These are phyloP conservation scores for Penicillium dipodomyicola DNA, from an alignment of 495 filamentous ascomycete species.

Conservation along the genomic window DNA sequence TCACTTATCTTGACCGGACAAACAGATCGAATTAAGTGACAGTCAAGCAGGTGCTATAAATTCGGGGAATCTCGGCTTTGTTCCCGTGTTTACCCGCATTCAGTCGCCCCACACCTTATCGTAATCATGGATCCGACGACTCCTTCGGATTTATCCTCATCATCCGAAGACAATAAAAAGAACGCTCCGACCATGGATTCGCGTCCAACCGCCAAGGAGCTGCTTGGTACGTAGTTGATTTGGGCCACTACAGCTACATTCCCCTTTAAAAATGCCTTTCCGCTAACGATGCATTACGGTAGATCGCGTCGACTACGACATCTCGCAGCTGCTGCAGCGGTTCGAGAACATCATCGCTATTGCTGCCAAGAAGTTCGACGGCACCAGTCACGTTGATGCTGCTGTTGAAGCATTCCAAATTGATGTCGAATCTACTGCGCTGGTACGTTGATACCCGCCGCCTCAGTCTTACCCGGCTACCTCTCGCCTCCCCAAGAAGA, in stretches of 20 bases:
- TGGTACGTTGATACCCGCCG: constrained; percentile 44
- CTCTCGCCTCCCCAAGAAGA: neutral
- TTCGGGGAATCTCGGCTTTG: too few species aligned
- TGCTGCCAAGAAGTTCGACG: constrained; percentile 39
- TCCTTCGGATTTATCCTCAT: neutral
- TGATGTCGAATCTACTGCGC: constrained; percentile 59
- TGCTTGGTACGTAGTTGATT: neutral
- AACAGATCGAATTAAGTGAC: too few species aligned
- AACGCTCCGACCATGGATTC: neutral
- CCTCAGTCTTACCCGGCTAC: neutral
- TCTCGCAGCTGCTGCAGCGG: constrained; percentile 56
- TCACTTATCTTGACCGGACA: constrained; percentile 15
- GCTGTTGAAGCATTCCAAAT: constrained; percentile 62
- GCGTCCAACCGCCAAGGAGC: neutral
- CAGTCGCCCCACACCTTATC: neutral
- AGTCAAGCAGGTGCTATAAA: too few species aligned
- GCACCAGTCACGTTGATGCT: constrained; percentile 39
- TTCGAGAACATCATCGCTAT: constrained; percentile 62
- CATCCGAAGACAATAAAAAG: neutral
- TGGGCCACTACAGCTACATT: neutral
- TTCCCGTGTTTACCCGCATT: too few species aligned
- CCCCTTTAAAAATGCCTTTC: neutral
- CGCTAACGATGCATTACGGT: constrained; percentile 15
- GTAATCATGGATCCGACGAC: neutral
- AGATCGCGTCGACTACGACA: constrained; percentile 55